These are phyloP conservation scores for Coffea canephora DNA, from an alignment of 257 asterid genomes.

Conservation along the genomic window DNA sequence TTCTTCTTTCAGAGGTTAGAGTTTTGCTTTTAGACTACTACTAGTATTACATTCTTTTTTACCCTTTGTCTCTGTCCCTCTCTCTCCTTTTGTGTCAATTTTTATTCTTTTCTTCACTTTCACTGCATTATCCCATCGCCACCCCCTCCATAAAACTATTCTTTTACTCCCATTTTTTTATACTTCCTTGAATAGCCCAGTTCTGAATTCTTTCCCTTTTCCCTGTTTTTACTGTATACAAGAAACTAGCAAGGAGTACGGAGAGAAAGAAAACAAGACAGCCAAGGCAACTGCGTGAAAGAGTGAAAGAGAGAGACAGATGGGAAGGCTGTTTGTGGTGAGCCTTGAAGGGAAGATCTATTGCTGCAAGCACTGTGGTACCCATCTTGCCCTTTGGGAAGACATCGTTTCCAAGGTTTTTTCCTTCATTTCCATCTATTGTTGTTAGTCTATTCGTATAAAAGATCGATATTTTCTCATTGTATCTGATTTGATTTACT, in stretches of 20 bases:
- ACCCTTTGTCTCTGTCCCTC: neutral
- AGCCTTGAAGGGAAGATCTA: constrained; percentile 81
- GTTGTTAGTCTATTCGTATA: neutral
- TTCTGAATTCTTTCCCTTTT: constrained; percentile 1
- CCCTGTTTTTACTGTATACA: neutral
- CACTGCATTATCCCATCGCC: neutral
- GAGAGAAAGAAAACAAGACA: neutral
- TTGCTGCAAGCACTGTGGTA: constrained; percentile 80
- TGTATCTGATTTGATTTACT: constrained; percentile 15
- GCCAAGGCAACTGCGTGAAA: neutral
- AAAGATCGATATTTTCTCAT: neutral
- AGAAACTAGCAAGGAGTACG: neutral
- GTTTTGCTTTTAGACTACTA: no score
- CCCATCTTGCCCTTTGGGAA: constrained; percentile 69
- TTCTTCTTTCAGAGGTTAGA: neutral
- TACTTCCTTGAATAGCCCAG: constrained; percentile 1
- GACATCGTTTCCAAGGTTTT: constrained; percentile 77
- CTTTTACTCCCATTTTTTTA: neutral
- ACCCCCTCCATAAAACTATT: neutral
- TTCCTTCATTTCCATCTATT: neutral
- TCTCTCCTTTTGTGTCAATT: neutral
- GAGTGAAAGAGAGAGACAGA: constrained; percentile 22
- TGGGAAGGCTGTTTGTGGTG: constrained; percentile 75
- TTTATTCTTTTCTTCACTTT: constrained; percentile 1
- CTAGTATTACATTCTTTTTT: neutral